A percentile compares a stretch with the other conserved stretches of the same genome.
Evolutionary conservation across 768 basidiomycete species (phyloP).

Genomic region (Phaeotremella skinneri): DNA sequence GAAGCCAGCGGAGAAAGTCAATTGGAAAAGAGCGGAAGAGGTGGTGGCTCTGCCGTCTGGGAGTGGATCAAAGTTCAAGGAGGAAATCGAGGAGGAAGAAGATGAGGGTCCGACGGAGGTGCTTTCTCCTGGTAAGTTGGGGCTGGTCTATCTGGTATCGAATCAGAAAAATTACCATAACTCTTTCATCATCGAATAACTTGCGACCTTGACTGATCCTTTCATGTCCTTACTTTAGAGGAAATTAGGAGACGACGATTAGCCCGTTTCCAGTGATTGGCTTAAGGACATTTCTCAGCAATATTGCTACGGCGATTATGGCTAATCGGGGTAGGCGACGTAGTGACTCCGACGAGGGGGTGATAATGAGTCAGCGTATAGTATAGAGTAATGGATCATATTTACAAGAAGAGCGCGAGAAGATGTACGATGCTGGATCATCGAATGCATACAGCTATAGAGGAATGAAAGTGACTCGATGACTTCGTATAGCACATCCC

Average conservation of each 20-base stretch:
- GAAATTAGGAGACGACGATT: slow-evolving; percentile 39
- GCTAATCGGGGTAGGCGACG: too few relatives aligned
- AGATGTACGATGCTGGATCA: too few relatives aligned
- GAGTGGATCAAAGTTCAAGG: slow-evolving; percentile 15
- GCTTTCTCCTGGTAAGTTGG: slow-evolving; percentile 64
- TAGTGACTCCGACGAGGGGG: too few relatives aligned
- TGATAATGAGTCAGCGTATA: too few relatives aligned
- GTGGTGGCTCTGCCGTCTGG: neutral
- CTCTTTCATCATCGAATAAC: too few relatives aligned
- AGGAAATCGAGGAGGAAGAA: slow-evolving; percentile 41
- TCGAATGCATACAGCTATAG: too few relatives aligned
- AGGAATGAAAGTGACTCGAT: too few relatives aligned
- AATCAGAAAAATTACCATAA: neutral
- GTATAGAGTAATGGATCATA: too few relatives aligned
- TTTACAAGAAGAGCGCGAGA: too few relatives aligned
- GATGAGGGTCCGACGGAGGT: slow-evolving; percentile 62
- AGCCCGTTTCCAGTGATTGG: slow-evolving; percentile 59
- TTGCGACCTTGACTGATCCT: too few relatives aligned
- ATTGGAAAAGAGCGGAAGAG: neutral
- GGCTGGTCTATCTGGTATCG: neutral
- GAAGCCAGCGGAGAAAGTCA: neutral
- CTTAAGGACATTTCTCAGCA: neutral
- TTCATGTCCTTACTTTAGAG: slow-evolving; percentile 21
- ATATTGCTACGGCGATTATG: too few relatives aligned
- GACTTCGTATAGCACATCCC: too few relatives aligned